Evolutionary conservation across 352 stramenopile genomes (phyloP).

Genomic region (Saprolegnia diclina): DNA sequence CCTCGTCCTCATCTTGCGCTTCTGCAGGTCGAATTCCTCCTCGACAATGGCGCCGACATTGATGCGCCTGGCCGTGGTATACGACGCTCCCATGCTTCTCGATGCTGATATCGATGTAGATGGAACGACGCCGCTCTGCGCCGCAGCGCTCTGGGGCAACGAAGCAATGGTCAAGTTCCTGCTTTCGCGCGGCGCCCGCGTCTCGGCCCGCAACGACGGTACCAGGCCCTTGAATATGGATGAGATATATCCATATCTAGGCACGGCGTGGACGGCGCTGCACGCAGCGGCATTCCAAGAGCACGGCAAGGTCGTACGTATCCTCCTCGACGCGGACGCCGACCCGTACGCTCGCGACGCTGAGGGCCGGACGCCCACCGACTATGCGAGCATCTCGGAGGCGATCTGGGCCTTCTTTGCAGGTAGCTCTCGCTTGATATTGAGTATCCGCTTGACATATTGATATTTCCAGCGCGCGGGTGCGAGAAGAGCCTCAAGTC

Average conservation of each 20-base stretch:
- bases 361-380: slow-evolving; percentile 46
- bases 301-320: slow-evolving; percentile 52
- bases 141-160: slow-evolving; percentile 57
- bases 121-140: slow-evolving; percentile 56
- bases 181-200: slow-evolving; percentile 47
- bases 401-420: slow-evolving; percentile 67
- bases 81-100: neutral
- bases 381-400: slow-evolving; percentile 69
- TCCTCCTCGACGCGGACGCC: slow-evolving; percentile 44
- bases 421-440: slow-evolving; percentile 30
- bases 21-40: slow-evolving; percentile 54
- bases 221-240: neutral
- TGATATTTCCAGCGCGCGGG: slow-evolving; percentile 32
- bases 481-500: slow-evolving; percentile 48
- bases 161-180: slow-evolving; percentile 57
- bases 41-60: slow-evolving; percentile 40
- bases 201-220: slow-evolving; percentile 55
- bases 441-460: neutral
- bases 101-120: slow-evolving; percentile 31
- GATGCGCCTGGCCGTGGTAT: slow-evolving; percentile 34
- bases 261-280: slow-evolving; percentile 57
- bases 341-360: slow-evolving; percentile 41
- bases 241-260: slow-evolving; percentile 26
- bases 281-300: slow-evolving; percentile 63
- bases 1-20: neutral